phyloP scores from a whole-genome alignment of 169 alveolate genomes.

The Cryptosporidium xiaoi region DNA sequence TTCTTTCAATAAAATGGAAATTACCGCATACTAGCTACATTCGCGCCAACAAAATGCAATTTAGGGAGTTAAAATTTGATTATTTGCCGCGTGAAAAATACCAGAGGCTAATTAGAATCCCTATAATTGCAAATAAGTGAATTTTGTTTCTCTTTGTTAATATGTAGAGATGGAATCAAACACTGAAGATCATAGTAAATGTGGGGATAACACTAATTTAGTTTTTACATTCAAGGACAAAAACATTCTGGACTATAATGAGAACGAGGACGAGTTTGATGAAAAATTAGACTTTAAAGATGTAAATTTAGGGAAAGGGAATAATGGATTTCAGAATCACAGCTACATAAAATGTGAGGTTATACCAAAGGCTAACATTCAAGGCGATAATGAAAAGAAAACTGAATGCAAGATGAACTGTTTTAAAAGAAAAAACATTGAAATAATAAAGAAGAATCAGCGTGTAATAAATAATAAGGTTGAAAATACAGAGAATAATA shows the following conservation, averaged over 20 bases:
- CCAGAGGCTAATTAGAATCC: neutral
- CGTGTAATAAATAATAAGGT: neutral
- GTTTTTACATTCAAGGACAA: conserved; percentile 33
- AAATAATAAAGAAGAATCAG: conserved; percentile 17
- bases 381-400: too few relatives aligned
- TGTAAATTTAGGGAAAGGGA: too few relatives aligned
- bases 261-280: conserved; percentile 6
- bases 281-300: neutral
- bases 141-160: too few relatives aligned
- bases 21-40: neutral
- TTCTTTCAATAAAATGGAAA: too few relatives aligned
- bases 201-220: too few relatives aligned
- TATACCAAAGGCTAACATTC: too few relatives aligned
- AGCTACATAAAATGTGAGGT: too few relatives aligned
- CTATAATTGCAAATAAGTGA: too few relatives aligned
- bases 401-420: too few relatives aligned
- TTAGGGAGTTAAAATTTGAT: neutral
- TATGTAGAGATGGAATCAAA: too few relatives aligned
- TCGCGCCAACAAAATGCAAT: neutral
- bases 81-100: neutral
- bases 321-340: too few relatives aligned
- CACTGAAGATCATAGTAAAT: too few relatives aligned
- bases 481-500: neutral
- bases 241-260: conserved; percentile 22
- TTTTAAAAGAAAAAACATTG: conserved; percentile 40